A percentile compares a stretch with the other conserved stretches of the same genome.
Evolutionary conservation across 345 rosid species (phyloP).

Genomic region (Populus simonii): DNA sequence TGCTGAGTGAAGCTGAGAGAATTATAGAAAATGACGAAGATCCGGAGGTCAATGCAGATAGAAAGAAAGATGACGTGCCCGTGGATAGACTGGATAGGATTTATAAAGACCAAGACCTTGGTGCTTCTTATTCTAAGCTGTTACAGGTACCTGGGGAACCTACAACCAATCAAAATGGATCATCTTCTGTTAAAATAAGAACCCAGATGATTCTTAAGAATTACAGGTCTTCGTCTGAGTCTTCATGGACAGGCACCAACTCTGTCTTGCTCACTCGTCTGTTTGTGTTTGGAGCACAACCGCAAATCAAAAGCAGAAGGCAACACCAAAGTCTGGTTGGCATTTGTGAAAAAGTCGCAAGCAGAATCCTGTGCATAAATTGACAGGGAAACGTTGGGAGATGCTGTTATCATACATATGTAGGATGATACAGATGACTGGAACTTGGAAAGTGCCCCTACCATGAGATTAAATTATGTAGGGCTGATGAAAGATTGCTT

Average conservation of each 20-base stretch:
- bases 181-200: slow-evolving; percentile 25
- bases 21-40: slow-evolving; percentile 25
- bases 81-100: slow-evolving; percentile 28
- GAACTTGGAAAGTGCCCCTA: not conserved
- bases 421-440: not conserved
- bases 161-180: slow-evolving; percentile 23
- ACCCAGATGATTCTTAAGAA: slow-evolving; percentile 30
- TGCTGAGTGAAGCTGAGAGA: slow-evolving; percentile 53
- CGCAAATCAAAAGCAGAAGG: slow-evolving; percentile 36
- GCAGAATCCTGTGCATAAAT: slow-evolving; percentile 20
- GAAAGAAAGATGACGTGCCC: slow-evolving; percentile 23
- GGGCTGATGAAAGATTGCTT: not conserved
- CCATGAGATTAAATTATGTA: not conserved
- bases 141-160: slow-evolving; percentile 33
- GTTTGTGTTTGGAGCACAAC: slow-evolving; percentile 27
- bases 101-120: slow-evolving; percentile 24
- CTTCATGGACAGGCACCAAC: slow-evolving; percentile 19
- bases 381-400: not conserved
- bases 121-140: slow-evolving; percentile 28
- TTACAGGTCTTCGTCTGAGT: slow-evolving; percentile 18
- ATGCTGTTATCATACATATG: not conserved
- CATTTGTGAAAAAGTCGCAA: slow-evolving; percentile 20
- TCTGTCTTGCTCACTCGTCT: slow-evolving; percentile 16
- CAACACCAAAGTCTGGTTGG: slow-evolving; percentile 31
- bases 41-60: slow-evolving; percentile 20